Evolutionary conservation across 495 filamentous ascomycete genomes (phyloP), one percentile per base, ranked within the genome.

Genomic region (Podospora pseudoanserina): DNA sequence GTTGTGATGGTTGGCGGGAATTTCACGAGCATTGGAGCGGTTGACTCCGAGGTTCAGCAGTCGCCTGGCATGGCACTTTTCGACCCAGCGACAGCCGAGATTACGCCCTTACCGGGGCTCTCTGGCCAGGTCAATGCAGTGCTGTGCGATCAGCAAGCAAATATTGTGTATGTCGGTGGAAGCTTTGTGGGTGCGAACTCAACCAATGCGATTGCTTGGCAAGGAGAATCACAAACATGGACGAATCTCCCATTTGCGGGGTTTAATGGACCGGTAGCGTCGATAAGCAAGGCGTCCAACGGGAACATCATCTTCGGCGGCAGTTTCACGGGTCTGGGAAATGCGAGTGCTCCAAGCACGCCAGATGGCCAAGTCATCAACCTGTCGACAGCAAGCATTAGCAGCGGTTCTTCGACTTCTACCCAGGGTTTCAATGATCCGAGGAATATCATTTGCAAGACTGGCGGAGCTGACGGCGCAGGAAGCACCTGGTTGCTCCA

Each of bases 281-380:
- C 92, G 44, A 97, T 99, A 67, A 82, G 88, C 59, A 91, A 93
- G 80, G 86, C 87, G 18, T 83, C 88, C 19, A 88, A 90, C 72
- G 91, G 90, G 4, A 90, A 94, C 71, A 90, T 99, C 66, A 86
- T 97, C 59, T 99, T 96, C 70, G 96, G 93, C 60, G 95, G 95
- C 60, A 85, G 84, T n/a, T 99, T 99, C 77, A 90, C 90, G 67
- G 92, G 91, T 19, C 81, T 97, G n/a, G 92, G 92, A 27, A 97
- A 97, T 75, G 86, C 88, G 3, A 91, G 87, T 56, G 77, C 84
- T 7, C 84, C 82, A 16, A 79, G 79, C 34, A 83, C 85, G 13
- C 82, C 85, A 18, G 84, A 90, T 69, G 81, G 84, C 49, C 95
- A 98, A 77, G 81, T 93, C 5, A 85, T 99, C 78, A 97, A 97